Conservation (phyloP, 768 basidiomycete species). For the Tulasnella sp. region DNA sequence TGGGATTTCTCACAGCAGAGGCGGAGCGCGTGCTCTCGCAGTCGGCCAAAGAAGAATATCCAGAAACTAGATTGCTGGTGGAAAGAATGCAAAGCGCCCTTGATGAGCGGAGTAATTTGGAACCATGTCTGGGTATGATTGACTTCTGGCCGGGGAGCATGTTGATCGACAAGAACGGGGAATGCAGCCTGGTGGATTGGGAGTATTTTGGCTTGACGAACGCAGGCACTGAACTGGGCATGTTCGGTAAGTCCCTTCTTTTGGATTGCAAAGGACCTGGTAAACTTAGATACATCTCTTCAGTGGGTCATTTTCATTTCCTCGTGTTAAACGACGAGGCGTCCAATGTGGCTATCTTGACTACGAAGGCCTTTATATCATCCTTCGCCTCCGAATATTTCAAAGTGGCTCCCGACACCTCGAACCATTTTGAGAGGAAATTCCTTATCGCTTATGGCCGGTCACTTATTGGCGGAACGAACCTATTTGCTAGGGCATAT, state of each 20-base stretch:
- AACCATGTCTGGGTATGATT: constrained; percentile 13
- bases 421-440: not conserved
- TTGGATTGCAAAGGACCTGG: not conserved
- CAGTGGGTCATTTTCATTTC: constrained; percentile 9
- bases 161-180: not conserved
- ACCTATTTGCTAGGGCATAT: not conserved
- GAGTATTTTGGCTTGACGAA: constrained; percentile 8
- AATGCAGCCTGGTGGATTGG: constrained; percentile 20
- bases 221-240: constrained; percentile 2
- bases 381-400: not conserved
- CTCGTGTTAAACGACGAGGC: not conserved
- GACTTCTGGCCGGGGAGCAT: constrained; percentile 13
- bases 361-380: not conserved
- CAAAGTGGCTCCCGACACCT: not conserved
- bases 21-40: not conserved
- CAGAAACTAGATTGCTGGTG: not conserved
- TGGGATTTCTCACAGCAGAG: not conserved
- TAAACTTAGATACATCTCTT: not conserved
- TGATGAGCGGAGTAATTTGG: not conserved
- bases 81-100: not conserved
- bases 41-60: not conserved
- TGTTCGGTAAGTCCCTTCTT: not conserved
- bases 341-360: not conserved
- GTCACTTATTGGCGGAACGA: not conserved
- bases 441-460: constrained; percentile 4